Evolutionary conservation across 2,329 filamentous ascomycete species (phyloP).

Genomic region (Sphaerostilbella broomeana): DNA sequence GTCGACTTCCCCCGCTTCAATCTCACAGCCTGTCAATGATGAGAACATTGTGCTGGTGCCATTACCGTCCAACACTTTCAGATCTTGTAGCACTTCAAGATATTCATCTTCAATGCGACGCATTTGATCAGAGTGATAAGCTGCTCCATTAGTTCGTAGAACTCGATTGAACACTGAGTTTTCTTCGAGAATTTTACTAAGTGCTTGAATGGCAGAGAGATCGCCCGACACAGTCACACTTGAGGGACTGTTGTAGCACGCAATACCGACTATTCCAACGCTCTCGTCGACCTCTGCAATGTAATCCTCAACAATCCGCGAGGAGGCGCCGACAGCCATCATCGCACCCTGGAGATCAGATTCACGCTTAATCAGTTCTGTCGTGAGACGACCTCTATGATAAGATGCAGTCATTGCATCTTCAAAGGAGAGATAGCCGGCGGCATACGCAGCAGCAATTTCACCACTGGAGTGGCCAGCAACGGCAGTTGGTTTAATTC

Average conservation of each 20-base stretch:
- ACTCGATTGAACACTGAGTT: slow-evolving; percentile 22
- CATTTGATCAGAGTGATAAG: slow-evolving; percentile 31
- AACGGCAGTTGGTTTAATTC: slow-evolving; percentile 15
- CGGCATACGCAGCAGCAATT: slow-evolving; percentile 33
- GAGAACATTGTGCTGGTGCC: slow-evolving; percentile 7
- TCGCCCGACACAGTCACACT: slow-evolving; percentile 31
- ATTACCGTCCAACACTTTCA: background rate
- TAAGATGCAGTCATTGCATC: slow-evolving; percentile 20
- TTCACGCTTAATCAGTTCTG: slow-evolving; percentile 8
- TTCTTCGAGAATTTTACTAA: slow-evolving; percentile 18
- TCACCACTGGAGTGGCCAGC: slow-evolving; percentile 22
- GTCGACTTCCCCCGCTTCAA: too few relatives aligned
- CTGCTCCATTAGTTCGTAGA: slow-evolving; percentile 38
- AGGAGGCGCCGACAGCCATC: slow-evolving; percentile 20
- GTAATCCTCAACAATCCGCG: slow-evolving; percentile 1
- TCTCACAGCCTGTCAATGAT: background rate
- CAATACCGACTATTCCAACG: slow-evolving; percentile 20
- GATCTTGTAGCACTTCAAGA: slow-evolving; percentile 14
- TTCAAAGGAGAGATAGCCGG: slow-evolving; percentile 17
- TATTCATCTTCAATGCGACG: slow-evolving; percentile 17
- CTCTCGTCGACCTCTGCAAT: background rate
- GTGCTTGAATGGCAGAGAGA: slow-evolving; percentile 18
- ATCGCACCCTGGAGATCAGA: slow-evolving; percentile 16
- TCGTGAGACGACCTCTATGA: slow-evolving; percentile 16
- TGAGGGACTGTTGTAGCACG: slow-evolving; percentile 25